A percentile compares a stretch with the other conserved stretches of the same genome.
phyloP scores from a whole-genome alignment of 2,329 filamentous ascomycete species.

The Aspergillus pseudoglaucus region DNA sequence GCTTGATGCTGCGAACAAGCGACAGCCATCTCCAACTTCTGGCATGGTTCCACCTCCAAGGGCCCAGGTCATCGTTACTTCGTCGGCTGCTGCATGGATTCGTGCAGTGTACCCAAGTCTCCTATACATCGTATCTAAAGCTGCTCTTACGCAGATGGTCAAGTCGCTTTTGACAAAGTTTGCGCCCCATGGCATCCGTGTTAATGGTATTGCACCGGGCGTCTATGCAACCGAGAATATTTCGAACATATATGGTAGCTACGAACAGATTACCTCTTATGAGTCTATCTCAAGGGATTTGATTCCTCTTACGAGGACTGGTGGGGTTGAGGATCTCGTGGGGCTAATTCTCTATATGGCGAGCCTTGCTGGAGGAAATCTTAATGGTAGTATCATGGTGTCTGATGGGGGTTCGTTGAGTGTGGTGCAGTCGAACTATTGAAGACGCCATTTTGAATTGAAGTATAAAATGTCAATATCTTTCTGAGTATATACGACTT shows the following conservation, averaged over 20 bases:
- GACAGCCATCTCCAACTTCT: constrained; percentile 21
- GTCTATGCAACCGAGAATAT: constrained; percentile 59
- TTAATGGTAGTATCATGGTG: constrained; percentile 58
- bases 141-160: constrained; percentile 42
- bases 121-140: constrained; percentile 44
- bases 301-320: constrained; percentile 55
- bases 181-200: constrained; percentile 38
- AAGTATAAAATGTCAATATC: background rate
- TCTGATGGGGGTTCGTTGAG: constrained; percentile 58
- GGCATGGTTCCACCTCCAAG: constrained; percentile 26
- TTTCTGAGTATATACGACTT: background rate
- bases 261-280: constrained; percentile 33
- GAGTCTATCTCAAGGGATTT: constrained; percentile 37
- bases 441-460: background rate
- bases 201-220: constrained; percentile 47
- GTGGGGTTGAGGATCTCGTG: constrained; percentile 57
- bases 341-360: constrained; percentile 61
- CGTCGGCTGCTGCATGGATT: constrained; percentile 42
- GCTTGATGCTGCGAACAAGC: constrained; percentile 39
- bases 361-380: constrained; percentile 58
- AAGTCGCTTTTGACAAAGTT: constrained; percentile 44
- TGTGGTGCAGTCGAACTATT: constrained; percentile 52
- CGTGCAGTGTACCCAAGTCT: constrained; percentile 32
- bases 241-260: constrained; percentile 39
- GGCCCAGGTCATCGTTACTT: constrained; percentile 43